Percentiles rank a stretch among this genome's conserved stretches.
Evolutionary conservation across 2,329 filamentous ascomycete species (phyloP).

Genomic region (Nemania abortiva): DNA sequence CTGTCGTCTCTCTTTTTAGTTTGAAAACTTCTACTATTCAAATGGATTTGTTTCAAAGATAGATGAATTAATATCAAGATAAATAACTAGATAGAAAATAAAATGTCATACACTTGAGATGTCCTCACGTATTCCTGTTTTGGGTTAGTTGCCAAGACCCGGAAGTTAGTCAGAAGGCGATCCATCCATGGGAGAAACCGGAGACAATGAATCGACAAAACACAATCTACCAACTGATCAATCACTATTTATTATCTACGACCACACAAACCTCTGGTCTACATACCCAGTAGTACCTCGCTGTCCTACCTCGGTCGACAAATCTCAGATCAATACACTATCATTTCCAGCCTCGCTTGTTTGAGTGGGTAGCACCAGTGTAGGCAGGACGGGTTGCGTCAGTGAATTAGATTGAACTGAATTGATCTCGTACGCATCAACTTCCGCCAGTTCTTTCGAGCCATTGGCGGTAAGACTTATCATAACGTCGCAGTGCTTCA

Average conservation of each 20-base stretch:
- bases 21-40: too few relatives aligned
- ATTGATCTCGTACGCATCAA: background rate
- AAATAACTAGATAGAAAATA: too few relatives aligned
- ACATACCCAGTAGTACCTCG: background rate
- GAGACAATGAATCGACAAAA: background rate
- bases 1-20: too few relatives aligned
- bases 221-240: background rate
- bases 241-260: background rate
- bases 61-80: too few relatives aligned
- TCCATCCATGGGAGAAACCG: background rate
- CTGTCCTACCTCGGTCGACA: background rate
- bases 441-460: conserved; percentile 17
- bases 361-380: background rate
- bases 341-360: conserved; percentile 5
- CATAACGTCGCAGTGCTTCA: conserved; percentile 24
- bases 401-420: background rate
- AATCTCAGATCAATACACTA: background rate
- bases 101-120: too few relatives aligned
- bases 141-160: too few relatives aligned
- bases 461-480: conserved; percentile 16
- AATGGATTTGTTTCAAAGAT: too few relatives aligned
- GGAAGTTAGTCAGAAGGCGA: too few relatives aligned
- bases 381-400: background rate
- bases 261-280: background rate
- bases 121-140: too few relatives aligned